Evolutionary conservation across 2,329 filamentous ascomycete species (phyloP), one percentile per base, ranked within the genome.

Genomic region (Cordyceps sp.): DNA sequence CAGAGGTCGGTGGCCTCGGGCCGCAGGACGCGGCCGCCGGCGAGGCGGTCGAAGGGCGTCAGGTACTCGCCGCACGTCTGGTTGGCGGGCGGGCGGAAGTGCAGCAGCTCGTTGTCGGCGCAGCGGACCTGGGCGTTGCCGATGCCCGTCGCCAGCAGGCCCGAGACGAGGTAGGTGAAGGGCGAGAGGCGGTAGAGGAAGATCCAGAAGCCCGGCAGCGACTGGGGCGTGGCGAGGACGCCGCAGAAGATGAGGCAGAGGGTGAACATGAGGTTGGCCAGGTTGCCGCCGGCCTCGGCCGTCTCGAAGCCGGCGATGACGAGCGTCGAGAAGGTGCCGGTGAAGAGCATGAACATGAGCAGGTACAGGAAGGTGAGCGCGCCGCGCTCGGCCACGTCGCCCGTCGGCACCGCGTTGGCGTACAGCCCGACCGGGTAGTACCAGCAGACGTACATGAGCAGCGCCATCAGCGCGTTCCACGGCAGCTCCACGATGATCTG

Each of bases 351-450:
- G 66, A 92, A 92, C 39, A 67, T 59, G 46, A 75, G 65, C 26
- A 86, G 60, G 43, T 84, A 72, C 18, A 93, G 61, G 61, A 86
- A 85, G 69, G 88, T 79, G 16, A 90, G 68, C 1, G 62, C 78
- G 9, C 82, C 80, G 20, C 83, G 79, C 44, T 83, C 72, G 5
- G 66, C 49, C 1, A 77, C 67, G 39, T 73, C 59, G 37, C 66
- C 66, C 4, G 72, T 71, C 1, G 61, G 61, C 13, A 62, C 56
- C 2, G 80, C 79, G 46, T 88, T 86, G 36, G 58, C 55, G 52
- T 83, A 73, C 9, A 90, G 66, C 2, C 81, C 82, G 33, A 92
- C 70, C 2, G 84, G 82, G 49, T 86, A 93, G 61, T 93, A 93
- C 71, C 80, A 88, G 50, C 66, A 75, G 46, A 83, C 65, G 61